Evolutionary conservation across 257 asterid genomes (phyloP).

Genomic region (Penstemon barbatus): DNA sequence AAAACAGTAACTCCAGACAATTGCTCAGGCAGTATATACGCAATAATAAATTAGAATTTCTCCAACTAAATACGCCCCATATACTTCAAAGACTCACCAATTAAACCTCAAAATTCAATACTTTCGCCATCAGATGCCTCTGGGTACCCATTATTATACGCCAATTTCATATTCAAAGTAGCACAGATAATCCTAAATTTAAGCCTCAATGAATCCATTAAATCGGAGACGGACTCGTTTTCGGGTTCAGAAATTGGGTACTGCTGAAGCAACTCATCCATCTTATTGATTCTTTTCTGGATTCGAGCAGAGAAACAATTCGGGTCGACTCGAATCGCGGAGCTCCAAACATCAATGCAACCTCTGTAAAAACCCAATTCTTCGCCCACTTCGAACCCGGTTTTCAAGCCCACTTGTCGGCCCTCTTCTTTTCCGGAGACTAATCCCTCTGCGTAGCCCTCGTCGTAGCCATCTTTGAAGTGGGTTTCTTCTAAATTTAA

Average conservation of each 20-base stretch:
- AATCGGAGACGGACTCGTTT: slow-evolving; percentile 48
- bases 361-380: slow-evolving; percentile 71
- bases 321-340: slow-evolving; percentile 50
- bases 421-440: slow-evolving; percentile 41
- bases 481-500: slow-evolving; percentile 56
- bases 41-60: background rate
- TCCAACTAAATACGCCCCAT: background rate
- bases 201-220: slow-evolving; percentile 53
- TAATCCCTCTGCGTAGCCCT: slow-evolving; percentile 53
- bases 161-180: slow-evolving; percentile 53
- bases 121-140: slow-evolving; percentile 33
- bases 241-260: slow-evolving; percentile 62
- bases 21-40: slow-evolving; percentile 29
- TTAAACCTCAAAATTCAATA: slow-evolving; percentile 39
- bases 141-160: slow-evolving; percentile 42
- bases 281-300: slow-evolving; percentile 46
- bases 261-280: slow-evolving; percentile 51
- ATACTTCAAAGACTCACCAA: background rate
- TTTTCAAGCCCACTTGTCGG: slow-evolving; percentile 53
- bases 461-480: slow-evolving; percentile 51
- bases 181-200: slow-evolving; percentile 58
- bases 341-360: slow-evolving; percentile 53
- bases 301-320: slow-evolving; percentile 41
- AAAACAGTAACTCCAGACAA: slow-evolving; percentile 11
- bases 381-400: slow-evolving; percentile 63